These are phyloP conservation scores for Lachnellula suecica DNA, from an alignment of 2,329 filamentous ascomycete species.

Conservation along the genomic window DNA sequence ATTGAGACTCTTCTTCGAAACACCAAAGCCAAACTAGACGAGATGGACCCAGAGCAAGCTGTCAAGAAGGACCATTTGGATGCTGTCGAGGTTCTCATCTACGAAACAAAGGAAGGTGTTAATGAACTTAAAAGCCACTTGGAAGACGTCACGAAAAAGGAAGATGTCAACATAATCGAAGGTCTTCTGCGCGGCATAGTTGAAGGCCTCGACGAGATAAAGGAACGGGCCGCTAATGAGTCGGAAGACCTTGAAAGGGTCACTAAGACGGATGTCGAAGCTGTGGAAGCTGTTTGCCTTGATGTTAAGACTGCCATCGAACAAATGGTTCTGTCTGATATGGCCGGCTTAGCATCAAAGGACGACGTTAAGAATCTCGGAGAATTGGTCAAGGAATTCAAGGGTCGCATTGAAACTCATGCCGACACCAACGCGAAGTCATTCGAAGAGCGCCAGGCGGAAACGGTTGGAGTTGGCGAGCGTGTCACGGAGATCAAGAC, in stretches of 20 bases:
- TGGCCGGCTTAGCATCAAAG: slow-evolving; percentile 71
- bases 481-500: slow-evolving; percentile 77
- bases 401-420: slow-evolving; percentile 65
- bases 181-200: slow-evolving; percentile 77
- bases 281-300: slow-evolving; percentile 77
- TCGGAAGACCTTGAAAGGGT: slow-evolving; percentile 55
- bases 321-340: slow-evolving; percentile 68
- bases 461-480: slow-evolving; percentile 76
- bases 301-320: slow-evolving; percentile 81
- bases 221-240: slow-evolving; percentile 42
- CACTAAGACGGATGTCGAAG: slow-evolving; percentile 79
- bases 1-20: slow-evolving; percentile 90
- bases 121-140: slow-evolving; percentile 64
- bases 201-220: slow-evolving; percentile 72
- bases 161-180: slow-evolving; percentile 76
- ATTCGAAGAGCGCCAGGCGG: slow-evolving; percentile 80
- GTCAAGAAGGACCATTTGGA: slow-evolving; percentile 67
- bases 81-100: slow-evolving; percentile 52
- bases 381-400: slow-evolving; percentile 69
- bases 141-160: slow-evolving; percentile 71
- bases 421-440: slow-evolving; percentile 74
- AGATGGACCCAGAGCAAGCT: slow-evolving; percentile 71
- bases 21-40: slow-evolving; percentile 84
- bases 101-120: slow-evolving; percentile 74
- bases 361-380: slow-evolving; percentile 72